Evolutionary conservation across 257 asterid genomes (phyloP).

Genomic region (Solanum lignicaule): DNA sequence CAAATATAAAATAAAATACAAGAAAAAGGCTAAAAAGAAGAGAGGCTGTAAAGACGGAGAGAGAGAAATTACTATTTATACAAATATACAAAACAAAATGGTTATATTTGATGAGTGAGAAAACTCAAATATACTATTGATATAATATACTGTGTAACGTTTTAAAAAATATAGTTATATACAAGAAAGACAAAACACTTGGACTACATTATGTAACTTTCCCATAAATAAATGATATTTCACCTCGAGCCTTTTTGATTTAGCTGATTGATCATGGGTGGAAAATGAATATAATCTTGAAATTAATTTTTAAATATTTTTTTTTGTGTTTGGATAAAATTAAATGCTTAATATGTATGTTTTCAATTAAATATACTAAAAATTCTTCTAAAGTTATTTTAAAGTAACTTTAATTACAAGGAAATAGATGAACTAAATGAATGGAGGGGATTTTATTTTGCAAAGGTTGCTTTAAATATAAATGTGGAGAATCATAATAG

Average conservation of each 20-base stretch:
- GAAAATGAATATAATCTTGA: not conserved
- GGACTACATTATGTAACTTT: too few species aligned
- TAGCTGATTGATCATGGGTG: not conserved
- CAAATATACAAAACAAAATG: too few species aligned
- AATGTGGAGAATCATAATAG: too few species aligned
- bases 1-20: too few species aligned
- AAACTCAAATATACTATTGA: too few species aligned
- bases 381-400: not conserved
- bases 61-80: too few species aligned
- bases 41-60: too few species aligned
- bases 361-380: not conserved
- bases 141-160: too few species aligned
- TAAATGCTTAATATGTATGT: not conserved
- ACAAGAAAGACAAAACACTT: too few species aligned
- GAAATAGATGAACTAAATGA: not conserved
- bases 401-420: not conserved
- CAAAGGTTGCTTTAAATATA: not conserved
- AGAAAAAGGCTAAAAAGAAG: too few species aligned
- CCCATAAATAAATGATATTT: not conserved
- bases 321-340: not conserved
- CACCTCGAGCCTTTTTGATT: not conserved
- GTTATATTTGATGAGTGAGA: too few species aligned
- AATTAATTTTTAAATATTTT: not conserved
- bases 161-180: too few species aligned
- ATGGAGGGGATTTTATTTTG: not conserved